Conservation (phyloP, 164 flowering plant species). For the Macadamia tetraphylla region DNA sequence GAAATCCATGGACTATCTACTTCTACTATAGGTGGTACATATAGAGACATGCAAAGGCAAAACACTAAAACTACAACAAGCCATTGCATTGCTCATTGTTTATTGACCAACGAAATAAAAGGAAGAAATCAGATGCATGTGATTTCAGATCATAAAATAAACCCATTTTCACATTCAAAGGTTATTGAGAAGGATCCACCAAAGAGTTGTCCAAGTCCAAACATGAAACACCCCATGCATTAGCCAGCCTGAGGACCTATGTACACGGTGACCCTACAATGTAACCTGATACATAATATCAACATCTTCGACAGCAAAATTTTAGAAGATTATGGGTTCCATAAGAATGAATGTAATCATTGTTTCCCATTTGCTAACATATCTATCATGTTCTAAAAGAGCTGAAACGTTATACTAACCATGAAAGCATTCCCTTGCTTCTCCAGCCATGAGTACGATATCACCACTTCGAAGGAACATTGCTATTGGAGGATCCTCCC, state of each 20-base stretch:
- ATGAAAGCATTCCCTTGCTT: slow-evolving; percentile 96
- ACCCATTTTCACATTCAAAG: too few relatives aligned
- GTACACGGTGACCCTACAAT: too few relatives aligned
- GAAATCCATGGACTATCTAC: background rate
- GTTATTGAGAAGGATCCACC: too few relatives aligned
- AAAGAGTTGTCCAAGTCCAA: too few relatives aligned
- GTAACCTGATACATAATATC: too few relatives aligned
- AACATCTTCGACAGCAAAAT: background rate
- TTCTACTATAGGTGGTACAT: background rate
- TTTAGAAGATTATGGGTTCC: background rate
- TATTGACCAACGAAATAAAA: background rate
- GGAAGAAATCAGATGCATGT: too few relatives aligned
- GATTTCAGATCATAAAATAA: too few relatives aligned
- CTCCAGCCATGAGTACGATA: slow-evolving; percentile 90
- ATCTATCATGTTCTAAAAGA: background rate
- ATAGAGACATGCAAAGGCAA: background rate
- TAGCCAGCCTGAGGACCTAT: background rate
- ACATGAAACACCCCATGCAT: background rate
- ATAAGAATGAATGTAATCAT: background rate
- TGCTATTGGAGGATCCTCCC: slow-evolving; percentile 68
- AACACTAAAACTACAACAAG: background rate
- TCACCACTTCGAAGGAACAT: slow-evolving; percentile 98
- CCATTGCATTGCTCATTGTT: background rate
- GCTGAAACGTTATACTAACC: slow-evolving; percentile 42
- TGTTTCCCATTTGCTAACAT: background rate